Evolutionary conservation across 805 yeast species (phyloP), one percentile per base, ranked within the genome.

Genomic region (Pichia heedii): DNA sequence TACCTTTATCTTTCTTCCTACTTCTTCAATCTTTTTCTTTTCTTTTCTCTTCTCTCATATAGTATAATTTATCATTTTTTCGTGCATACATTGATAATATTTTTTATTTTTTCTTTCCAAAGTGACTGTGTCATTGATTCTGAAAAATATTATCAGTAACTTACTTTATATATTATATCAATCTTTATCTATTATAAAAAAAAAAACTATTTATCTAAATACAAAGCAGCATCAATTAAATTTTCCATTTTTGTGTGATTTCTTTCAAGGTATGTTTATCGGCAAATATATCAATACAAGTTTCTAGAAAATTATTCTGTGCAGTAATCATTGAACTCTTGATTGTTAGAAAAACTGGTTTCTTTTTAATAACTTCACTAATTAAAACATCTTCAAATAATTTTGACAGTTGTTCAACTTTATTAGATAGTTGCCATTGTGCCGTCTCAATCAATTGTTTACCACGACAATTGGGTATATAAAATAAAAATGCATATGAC

Each of bases 401-500:
- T 40, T 58, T 62, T 0, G 68, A 61, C 9, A 65, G 46, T 18
- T 49, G 48, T 45, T 64, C 68, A 19, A 64, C 59, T 19, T 53
- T 48, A 27, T 47, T 46, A 4, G 57, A 56, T 9, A 61, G 41
- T 2, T 52, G 40, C 40, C 50, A 49, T 30, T 56, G 62, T 15
- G 44, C 46, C 22, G 47, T 52, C 54, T 86, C 94, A 53, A 87
- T 76, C 7, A 85, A 72, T 32, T 71, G 68, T 10, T 81, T 74
- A 44, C 73, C 72, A 45, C 78, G 70, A 26, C 65, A 60, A 15
- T 44, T 39, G 33, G 69, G 71, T 29, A 87, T 66, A 57, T 79
- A 85, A 55, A 66, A 90, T 12, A 86, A 79, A 52, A 87, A 74
- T 2, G 86, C 88, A 62, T 85, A 89, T 0, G 96, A 78, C 97